Conservation (phyloP, 164 flowering plant genomes). For the Buxus sempervirens region DNA sequence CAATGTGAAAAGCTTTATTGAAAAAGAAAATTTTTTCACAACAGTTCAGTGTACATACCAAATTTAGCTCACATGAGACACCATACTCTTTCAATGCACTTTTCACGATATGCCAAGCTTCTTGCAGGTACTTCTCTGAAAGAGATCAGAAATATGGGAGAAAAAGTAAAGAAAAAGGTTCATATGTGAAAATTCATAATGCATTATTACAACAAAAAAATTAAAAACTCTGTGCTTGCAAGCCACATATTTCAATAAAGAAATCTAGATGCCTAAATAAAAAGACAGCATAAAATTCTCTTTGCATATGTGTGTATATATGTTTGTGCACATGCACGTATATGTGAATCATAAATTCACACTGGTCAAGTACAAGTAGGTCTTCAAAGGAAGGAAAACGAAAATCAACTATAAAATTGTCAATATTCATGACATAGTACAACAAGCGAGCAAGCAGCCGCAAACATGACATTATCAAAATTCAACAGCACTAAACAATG, state of each 20-base stretch:
- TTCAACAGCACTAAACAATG: too few species aligned
- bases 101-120: constrained; percentile 66
- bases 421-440: too few species aligned
- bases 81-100: constrained; percentile 61
- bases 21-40: not conserved
- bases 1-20: not conserved
- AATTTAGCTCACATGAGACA: constrained; percentile 53
- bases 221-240: not conserved
- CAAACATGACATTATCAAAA: too few species aligned
- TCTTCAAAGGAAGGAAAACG: too few species aligned
- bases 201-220: not conserved
- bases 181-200: not conserved
- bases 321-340: too few species aligned
- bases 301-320: too few species aligned
- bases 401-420: too few species aligned
- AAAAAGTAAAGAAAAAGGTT: not conserved
- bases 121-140: constrained; percentile 71
- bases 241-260: not conserved
- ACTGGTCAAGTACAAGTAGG: too few species aligned
- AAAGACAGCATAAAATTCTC: too few species aligned
- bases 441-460: too few species aligned
- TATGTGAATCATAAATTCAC: too few species aligned
- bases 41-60: constrained; percentile 35
- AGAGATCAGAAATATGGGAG: not conserved
- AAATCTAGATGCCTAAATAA: too few species aligned